Base-by-base conservation (phyloP, 2,329 filamentous ascomycete species). In the Aspergillus sergii region DNA sequence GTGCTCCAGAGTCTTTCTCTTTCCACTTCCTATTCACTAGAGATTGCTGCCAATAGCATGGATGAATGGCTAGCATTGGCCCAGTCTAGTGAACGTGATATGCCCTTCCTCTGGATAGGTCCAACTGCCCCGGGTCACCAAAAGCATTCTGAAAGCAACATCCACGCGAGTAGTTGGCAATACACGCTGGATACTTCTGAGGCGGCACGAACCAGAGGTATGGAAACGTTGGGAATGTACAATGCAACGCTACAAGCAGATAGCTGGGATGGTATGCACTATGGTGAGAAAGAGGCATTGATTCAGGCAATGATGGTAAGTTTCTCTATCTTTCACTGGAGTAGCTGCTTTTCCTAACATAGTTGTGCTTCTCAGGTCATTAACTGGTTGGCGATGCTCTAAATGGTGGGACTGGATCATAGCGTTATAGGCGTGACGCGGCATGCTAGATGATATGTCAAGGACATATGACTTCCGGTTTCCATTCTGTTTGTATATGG, bases 271-370 rank as follows among this genome's bases (percentile, higher is more conserved):
- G 79, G 79, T 2, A 69, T 71, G 55, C 67, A 66, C 58, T 81
- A 79, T 67, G 78, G 76, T 3, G 75, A 77, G 63, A 76, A 73
- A 58, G 77, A 81, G 28, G 76, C 76, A 9, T 61, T 82, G 63
- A 77, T 81, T 43, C 76, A 81, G 67, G 80, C 78, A 48, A 79
- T 80, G 79, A 80, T 80, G 78, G 77, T 80, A 63, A 68, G 68
- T 53, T 59, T 58, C 36, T 59, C 21, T 34, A 28, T 36, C 60
- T 26, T 48, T 26, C 50, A 61, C 58, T 36, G 30, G 54, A 50
- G 53, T 26, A 57, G 58, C 19, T 50, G 43, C 39, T 26, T 48
- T 46, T 39, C 56, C 50, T 62, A 41, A 59, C 53, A 55, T 30
- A 56, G 56, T 21, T 57, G n/a, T 30, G 45, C 43, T 53, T 30